These are phyloP conservation scores for Jatropha podagrica DNA, from an alignment of 441 rosid genomes.

Conservation along the genomic window DNA sequence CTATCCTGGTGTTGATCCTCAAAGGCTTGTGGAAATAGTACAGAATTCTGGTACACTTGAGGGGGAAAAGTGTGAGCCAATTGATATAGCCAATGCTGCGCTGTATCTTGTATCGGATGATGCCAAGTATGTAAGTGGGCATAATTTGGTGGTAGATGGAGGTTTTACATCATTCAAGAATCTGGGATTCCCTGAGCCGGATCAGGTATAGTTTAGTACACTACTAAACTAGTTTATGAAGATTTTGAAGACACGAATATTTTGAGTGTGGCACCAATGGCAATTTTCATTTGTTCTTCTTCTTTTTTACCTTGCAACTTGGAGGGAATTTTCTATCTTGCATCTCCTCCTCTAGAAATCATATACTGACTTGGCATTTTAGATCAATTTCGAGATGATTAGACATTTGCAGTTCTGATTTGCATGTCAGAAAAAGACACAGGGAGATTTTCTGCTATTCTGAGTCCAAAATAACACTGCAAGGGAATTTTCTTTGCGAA, in stretches of 20 bases:
- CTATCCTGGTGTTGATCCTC: slow-evolving; percentile 41
- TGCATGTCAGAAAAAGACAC: neutral
- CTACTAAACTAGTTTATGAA: neutral
- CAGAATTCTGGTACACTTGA: slow-evolving; percentile 41
- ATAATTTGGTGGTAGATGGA: slow-evolving; percentile 87
- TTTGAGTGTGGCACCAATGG: neutral
- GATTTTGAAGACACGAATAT: neutral
- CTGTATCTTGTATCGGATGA: slow-evolving; percentile 75
- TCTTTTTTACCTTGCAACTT: neutral
- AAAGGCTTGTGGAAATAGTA: slow-evolving; percentile 36
- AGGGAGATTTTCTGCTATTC: neutral
- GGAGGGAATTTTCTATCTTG: neutral
- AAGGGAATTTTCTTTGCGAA: neutral
- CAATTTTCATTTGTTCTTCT: neutral
- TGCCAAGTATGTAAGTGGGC: slow-evolving; percentile 80
- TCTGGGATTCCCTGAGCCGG: slow-evolving; percentile 50
- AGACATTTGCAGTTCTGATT: neutral
- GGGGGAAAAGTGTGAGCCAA: slow-evolving; percentile 60
- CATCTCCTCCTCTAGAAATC: neutral
- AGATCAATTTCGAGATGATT: neutral
- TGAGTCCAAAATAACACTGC: neutral
- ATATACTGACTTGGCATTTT: neutral
- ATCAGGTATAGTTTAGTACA: slow-evolving; percentile 27
- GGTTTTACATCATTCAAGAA: slow-evolving; percentile 71
- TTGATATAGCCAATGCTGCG: slow-evolving; percentile 85